Evolutionary conservation across 2,329 filamentous ascomycete genomes (phyloP), one percentile per base, ranked within the genome.

Genomic region (Cercospora sp.): DNA sequence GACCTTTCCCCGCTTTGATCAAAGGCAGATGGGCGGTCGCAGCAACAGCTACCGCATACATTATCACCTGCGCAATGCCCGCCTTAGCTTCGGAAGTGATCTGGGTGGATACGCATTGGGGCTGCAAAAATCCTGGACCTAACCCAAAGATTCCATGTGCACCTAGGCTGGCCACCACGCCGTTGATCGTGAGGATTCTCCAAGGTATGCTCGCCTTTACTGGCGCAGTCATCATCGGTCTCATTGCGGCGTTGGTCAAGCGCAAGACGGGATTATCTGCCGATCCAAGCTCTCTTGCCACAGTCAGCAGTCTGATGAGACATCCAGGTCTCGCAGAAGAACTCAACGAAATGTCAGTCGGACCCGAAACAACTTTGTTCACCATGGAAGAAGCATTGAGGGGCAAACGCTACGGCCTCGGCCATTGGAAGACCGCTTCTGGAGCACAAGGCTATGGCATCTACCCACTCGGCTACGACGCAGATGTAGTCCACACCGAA

Each of bases 211-310:
- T 73, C 18, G 69, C 51, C 2, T 69, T 70, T 7, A 48, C 64
- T n/a, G 70, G 69, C 5, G 23, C 64, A 2, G 64, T 63, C 12
- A 64, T 71, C 28, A 51, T 71, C 5, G 30, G 45, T 13, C 33
- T 68, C 45, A 51, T 60, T n/a, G 45, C 55, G 20, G n/a, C 67
- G 8, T 28, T 70, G n/a, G 36, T 65, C 16, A 40, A 60, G 3
- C 33, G 53, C 9, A 65, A 36, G 28, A 71, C 71, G 13, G 71
- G 71, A 16, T 55, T 73, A 18, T 30, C 59, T 10, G 62, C 61
- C 7, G 60, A 71, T 31, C 71, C 71, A 12, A 71, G 69, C 51
- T 71, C 71, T 4, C 69, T 71, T 26, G 71, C 69, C 3, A 68
- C 68, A 4, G 42, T 73, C 16, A 64, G 60, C 30, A 60, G 65